Evolutionary conservation across 306 rosid species (phyloP), one percentile per base, ranked within the genome.

Genomic region (Glycine latifolia): DNA sequence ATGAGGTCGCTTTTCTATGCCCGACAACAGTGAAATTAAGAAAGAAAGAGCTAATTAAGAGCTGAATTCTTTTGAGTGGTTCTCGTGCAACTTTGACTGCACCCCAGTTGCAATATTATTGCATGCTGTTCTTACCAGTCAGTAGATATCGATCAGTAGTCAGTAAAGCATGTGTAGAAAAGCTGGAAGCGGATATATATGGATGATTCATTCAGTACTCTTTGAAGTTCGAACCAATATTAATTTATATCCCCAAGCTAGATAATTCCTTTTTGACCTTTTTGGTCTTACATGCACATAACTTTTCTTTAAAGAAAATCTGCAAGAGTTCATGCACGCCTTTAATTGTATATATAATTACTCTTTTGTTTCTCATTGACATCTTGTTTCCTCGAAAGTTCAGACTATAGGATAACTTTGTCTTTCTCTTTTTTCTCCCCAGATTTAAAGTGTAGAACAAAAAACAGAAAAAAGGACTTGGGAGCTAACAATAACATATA

Each of bases 51-150:
- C 0, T 5, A n/a, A n/a, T n/a, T n/a, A 14, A 66, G 11, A 26
- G 31, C 31, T 26, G 31, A 26, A 26, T 26, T 26, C 56, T 68
- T 76, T 47, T 37, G 75, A 55, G 71, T 67, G 77, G 66, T 73
- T 83, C 83, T 79, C 77, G 80, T 84, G 83, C 80, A 78, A 84
- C 43, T 65, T 84, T 79, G 80, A 84, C 87, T 63, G 59, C n/a
- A 47, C 8, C 33, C 31, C 31, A 26, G 1, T 26, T 26, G 31
- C 31, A 26, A 26, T 26, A 26, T 26, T 7, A 46, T 15, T 4
- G 8, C 73, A 14, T 81, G 13, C 17, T 71, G 49, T 65, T 47
- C 31, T 26, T 44, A 7, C 10, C 41, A 35, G 55, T 33, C 20
- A 52, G 15, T 26, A 26, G 31, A 26, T 26, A 26, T 26, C 2